Conservation (phyloP, 495 filamentous ascomycete genomes). For the Xylaria sp. region DNA sequence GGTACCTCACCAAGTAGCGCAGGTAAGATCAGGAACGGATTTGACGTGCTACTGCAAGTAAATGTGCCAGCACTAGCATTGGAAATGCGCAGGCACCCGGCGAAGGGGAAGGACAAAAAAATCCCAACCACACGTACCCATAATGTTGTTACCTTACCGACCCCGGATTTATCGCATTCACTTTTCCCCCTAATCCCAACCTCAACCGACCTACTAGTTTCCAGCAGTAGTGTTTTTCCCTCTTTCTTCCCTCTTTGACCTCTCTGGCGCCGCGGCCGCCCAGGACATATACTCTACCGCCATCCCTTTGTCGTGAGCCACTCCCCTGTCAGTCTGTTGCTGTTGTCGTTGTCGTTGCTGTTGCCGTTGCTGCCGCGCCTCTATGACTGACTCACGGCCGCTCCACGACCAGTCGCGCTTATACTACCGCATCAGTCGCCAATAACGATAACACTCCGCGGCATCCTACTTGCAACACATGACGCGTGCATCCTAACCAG, state of each 20-base stretch:
- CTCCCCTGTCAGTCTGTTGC: constrained; percentile 6
- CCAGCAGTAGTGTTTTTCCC: background rate
- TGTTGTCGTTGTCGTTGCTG: too few species aligned
- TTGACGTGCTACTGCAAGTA: constrained; percentile 21
- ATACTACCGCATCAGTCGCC: background rate
- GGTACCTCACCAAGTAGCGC: constrained; percentile 8
- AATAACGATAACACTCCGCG: background rate
- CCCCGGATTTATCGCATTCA: constrained; percentile 26
- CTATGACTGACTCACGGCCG: constrained; percentile 6
- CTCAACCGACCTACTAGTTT: constrained; percentile 14
- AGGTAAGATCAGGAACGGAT: constrained; percentile 19
- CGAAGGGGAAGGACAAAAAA: constrained; percentile 5
- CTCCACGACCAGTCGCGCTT: background rate
- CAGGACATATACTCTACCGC: constrained; percentile 7
- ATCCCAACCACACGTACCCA: constrained; percentile 1
- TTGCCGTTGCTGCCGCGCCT: constrained; percentile 17
- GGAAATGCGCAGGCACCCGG: background rate
- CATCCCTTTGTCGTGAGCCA: constrained; percentile 17
- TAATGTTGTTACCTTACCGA: background rate
- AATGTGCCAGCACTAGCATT: background rate
- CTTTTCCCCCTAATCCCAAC: constrained; percentile 22
- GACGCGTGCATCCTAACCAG: constrained; percentile 26
- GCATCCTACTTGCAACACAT: constrained; percentile 11
- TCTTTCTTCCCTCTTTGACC: constrained; percentile 15
- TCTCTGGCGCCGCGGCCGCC: constrained; percentile 17